Evolutionary conservation across 192 early-diverging fungal species (phyloP).

Genomic region (Glomus cerebriforme): DNA sequence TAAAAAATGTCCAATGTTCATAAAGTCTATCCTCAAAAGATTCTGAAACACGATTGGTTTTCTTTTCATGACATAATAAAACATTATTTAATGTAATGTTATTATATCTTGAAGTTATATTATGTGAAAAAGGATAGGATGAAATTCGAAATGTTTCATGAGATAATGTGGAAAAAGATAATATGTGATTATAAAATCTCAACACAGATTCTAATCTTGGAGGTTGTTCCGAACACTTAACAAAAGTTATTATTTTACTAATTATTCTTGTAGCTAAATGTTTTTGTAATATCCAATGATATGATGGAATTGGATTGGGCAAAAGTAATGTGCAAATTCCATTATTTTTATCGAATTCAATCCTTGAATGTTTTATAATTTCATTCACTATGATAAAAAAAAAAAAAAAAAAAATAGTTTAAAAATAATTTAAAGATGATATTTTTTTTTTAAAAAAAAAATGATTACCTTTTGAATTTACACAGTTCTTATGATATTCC

Average conservation of each 20-base stretch:
- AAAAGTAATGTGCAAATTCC: constrained; percentile 37
- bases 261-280: background rate
- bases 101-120: background rate
- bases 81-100: background rate
- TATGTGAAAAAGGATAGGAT: background rate
- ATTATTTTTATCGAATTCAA: constrained; percentile 34
- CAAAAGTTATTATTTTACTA: constrained; percentile 39
- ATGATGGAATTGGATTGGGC: background rate
- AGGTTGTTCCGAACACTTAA: constrained; percentile 37
- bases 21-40: background rate
- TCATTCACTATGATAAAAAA: constrained; percentile 8
- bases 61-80: background rate
- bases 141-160: too few species aligned
- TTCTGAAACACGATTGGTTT: background rate
- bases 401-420: too few species aligned
- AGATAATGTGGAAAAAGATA: background rate
- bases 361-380: constrained; percentile 12
- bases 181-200: constrained; percentile 17
- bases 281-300: background rate
- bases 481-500: constrained; percentile 41
- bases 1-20: background rate
- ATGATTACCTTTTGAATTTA: constrained; percentile 31
- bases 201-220: constrained; percentile 38
- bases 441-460: background rate
- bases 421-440: too few species aligned